Evolutionary conservation across 306 rosid species (phyloP).

Genomic region (peach (Prunus persica)): DNA sequence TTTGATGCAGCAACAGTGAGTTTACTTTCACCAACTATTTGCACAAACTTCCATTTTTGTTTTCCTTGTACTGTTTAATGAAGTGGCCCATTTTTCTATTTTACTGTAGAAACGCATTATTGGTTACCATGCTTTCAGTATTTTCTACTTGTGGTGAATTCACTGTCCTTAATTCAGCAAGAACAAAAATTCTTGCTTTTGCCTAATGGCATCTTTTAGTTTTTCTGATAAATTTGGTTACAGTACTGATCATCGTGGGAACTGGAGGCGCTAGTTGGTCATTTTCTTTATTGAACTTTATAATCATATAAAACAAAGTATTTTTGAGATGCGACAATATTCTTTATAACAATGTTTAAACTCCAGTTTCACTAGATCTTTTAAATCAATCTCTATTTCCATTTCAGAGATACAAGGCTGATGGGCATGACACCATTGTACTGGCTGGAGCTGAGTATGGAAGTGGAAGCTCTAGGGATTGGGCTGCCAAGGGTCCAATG

Average conservation of each 20-base stretch:
- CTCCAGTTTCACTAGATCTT: constrained; percentile 12
- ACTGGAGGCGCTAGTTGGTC: too few relatives aligned
- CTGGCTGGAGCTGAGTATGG: constrained; percentile 96
- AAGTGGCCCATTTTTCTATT: too few relatives aligned
- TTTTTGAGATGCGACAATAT: too few relatives aligned
- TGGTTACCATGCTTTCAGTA: neutral
- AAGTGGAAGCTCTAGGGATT: constrained; percentile 90
- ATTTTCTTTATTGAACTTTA: too few relatives aligned
- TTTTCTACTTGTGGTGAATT: too few relatives aligned
- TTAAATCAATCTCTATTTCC: constrained; percentile 18
- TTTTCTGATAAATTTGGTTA: too few relatives aligned
- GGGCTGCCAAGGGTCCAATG: constrained; percentile 99
- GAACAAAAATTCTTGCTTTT: too few relatives aligned
- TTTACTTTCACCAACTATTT: constrained; percentile 17
- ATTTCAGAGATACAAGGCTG: constrained; percentile 65
- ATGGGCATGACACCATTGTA: constrained; percentile 74
- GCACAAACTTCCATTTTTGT: neutral
- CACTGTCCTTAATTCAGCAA: too few relatives aligned
- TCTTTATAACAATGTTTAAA: too few relatives aligned
- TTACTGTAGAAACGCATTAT: neutral
- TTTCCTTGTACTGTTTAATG: neutral
- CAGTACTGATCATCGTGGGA: too few relatives aligned
- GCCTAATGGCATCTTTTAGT: too few relatives aligned
- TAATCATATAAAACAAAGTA: too few relatives aligned
- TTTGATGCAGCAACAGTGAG: constrained; percentile 84